Evolutionary conservation across 2,329 filamentous ascomycete species (phyloP), one percentile per base, ranked within the genome.

Genomic region (Aspergillus sergii): DNA sequence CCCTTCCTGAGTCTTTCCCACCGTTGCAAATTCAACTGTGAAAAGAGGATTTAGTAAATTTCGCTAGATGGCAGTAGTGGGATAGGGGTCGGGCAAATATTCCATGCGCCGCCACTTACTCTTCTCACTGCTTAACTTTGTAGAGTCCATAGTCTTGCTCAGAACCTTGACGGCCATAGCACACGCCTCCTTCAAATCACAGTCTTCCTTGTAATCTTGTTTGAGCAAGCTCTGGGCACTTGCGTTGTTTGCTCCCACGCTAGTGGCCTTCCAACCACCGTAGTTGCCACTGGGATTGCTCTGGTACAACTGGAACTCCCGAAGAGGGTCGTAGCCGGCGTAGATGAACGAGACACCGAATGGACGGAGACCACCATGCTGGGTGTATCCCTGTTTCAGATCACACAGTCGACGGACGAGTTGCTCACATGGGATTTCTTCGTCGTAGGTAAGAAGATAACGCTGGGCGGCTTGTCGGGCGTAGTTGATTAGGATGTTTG

Each of bases 341-440:
- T 99, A 99, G 86, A 99, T 98, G 88, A 99, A 98, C 55, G 94
- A 97, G 55, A 99, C 95, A 80, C 95, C 95, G 73, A 99, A 99
- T 19, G 95, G 95, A 72, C 95, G 92, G 63, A 99, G 91, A 84
- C 95, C 95, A 86, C 95, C 95, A 77, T 98, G 95, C 80, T 99
- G 95, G 69, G 95, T 99, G 84, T 99, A 99, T 66, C 95, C 94
- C 82, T 99, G 95, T 86, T 99, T 99, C 71, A 98, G 84, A 84
- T 99, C 95, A 82, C 96, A 99, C 74, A 99, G 87, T 72, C 93
- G 89, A 73, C 95, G 93, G 66, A 99, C 95, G 63, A 99, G 92
- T 82, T 99, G 95, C 81, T 99, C 95, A 84, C 95, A 99, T 64
- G 95, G 95, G 69, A 99, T 99, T 78, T 99, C 95, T 90, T 97